Conservation (phyloP, 1,284 basidiomycete species). For the Pseudomicrostroma phylloplanum region DNA sequence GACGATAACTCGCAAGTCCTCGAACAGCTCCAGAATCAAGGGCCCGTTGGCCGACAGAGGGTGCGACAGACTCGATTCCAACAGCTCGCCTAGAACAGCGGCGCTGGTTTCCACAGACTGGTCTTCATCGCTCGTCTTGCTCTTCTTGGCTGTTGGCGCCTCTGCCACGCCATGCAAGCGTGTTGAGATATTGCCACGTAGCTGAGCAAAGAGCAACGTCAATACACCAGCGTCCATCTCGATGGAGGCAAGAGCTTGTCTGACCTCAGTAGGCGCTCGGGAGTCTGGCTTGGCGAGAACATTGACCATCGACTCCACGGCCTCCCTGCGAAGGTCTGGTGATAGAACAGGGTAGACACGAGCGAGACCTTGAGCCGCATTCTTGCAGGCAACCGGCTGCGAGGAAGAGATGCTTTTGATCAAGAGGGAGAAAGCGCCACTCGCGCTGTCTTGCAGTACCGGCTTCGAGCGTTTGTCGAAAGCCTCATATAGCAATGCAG, state of each 20-base stretch:
- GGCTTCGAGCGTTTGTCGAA: conserved; percentile 28
- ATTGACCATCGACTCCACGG: not conserved
- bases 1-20: conserved; percentile 66
- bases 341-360: conserved; percentile 15
- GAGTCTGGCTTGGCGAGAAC: not conserved
- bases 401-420: conserved; percentile 16
- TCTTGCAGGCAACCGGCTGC: conserved; percentile 20
- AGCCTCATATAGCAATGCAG: conserved; percentile 57
- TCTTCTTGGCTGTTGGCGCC: not conserved
- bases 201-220: not conserved
- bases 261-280: not conserved
- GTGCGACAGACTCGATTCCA: conserved; percentile 66
- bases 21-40: conserved; percentile 67
- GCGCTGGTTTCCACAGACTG: conserved; percentile 18
- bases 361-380: conserved; percentile 32
- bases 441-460: conserved; percentile 52
- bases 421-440: conserved; percentile 23
- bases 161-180: not conserved
- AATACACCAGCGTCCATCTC: not conserved
- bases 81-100: conserved; percentile 54
- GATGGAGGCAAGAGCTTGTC: not conserved
- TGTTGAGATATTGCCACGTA: not conserved
- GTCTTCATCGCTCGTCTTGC: not conserved
- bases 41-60: conserved; percentile 64
- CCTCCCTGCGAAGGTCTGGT: not conserved